Conservation (phyloP, 192 early-diverging fungal genomes). For the Coemansia sp. region DNA sequence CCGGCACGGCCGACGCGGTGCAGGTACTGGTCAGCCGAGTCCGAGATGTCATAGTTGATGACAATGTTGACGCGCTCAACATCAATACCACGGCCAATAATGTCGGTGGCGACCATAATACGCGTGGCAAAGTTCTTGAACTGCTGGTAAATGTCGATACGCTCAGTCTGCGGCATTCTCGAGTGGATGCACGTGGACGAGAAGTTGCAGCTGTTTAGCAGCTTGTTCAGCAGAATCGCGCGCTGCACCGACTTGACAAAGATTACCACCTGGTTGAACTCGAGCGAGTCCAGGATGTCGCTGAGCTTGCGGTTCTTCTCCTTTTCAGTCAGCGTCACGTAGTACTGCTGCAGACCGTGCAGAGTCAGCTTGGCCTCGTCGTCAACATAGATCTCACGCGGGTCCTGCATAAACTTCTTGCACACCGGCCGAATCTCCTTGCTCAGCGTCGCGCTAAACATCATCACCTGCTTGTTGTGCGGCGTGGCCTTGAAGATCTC, state of each 20-base stretch:
- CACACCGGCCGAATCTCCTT: constrained; percentile 91
- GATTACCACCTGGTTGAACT: constrained; percentile 98
- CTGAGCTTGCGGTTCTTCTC: constrained; percentile 94
- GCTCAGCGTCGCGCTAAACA: constrained; percentile 94
- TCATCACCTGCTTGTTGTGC: constrained; percentile 98
- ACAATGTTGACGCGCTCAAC: constrained; percentile 99
- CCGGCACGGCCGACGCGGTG: constrained; percentile 98
- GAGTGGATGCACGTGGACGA: constrained; percentile 93
- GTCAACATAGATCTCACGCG: constrained; percentile 96
- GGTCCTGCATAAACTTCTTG: constrained; percentile 98
- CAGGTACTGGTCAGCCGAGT: constrained; percentile 84
- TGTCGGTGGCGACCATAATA: constrained; percentile 96
- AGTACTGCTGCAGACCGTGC: constrained; percentile 96
- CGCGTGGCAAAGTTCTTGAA: constrained; percentile 96
- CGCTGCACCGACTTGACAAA: constrained; percentile 91
- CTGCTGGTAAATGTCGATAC: constrained; percentile 86
- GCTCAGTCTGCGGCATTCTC: constrained; percentile 86
- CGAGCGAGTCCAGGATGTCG: constrained; percentile 87
- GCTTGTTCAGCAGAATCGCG: constrained; percentile 83
- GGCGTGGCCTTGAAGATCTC: constrained; percentile 93
- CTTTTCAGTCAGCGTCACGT: constrained; percentile 76
- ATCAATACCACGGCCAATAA: constrained; percentile 98
- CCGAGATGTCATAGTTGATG: constrained; percentile 98
- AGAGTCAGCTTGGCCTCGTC: constrained; percentile 97
- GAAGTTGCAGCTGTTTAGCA: constrained; percentile 88